Evolutionary conservation across 2,329 filamentous ascomycete genomes (phyloP).

Genomic region (Tricladium varicosporioides): DNA sequence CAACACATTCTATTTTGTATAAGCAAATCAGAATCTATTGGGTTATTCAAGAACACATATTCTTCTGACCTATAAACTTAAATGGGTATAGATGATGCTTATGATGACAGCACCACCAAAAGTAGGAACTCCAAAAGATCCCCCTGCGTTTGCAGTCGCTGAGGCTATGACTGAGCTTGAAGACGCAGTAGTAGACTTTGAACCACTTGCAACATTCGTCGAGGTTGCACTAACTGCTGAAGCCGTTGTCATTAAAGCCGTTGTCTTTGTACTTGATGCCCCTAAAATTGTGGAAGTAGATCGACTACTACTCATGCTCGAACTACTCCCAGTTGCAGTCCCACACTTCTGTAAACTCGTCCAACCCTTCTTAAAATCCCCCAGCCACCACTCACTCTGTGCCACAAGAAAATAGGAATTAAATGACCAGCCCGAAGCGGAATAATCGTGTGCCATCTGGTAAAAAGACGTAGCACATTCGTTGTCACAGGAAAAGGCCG

Average conservation of each 20-base stretch:
- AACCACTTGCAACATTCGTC: background rate
- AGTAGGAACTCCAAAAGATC: too few relatives aligned
- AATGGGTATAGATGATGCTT: too few relatives aligned
- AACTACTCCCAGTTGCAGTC: background rate
- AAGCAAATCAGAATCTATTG: too few relatives aligned
- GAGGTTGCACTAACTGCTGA: background rate
- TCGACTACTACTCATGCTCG: background rate
- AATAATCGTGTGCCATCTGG: constrained; percentile 29
- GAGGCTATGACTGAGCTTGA: too few relatives aligned
- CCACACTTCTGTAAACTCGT: constrained; percentile 14
- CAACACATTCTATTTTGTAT: too few relatives aligned
- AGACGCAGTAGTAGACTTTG: too few relatives aligned
- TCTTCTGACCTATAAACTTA: too few relatives aligned
- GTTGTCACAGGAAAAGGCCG: constrained; percentile 28
- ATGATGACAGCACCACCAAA: too few relatives aligned
- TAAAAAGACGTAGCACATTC: constrained; percentile 31
- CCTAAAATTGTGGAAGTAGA: background rate
- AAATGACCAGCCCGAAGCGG: constrained; percentile 31
- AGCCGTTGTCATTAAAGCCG: background rate
- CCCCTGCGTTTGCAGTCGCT: too few relatives aligned
- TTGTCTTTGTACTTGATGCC: background rate
- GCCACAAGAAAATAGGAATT: constrained; percentile 24
- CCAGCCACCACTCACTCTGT: constrained; percentile 29
- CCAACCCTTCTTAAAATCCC: constrained; percentile 29
- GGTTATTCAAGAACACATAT: too few relatives aligned